These are phyloP conservation scores for Pseudonitzschia pungens DNA, from an alignment of 108 stramenopile genomes.

Conservation along the genomic window DNA sequence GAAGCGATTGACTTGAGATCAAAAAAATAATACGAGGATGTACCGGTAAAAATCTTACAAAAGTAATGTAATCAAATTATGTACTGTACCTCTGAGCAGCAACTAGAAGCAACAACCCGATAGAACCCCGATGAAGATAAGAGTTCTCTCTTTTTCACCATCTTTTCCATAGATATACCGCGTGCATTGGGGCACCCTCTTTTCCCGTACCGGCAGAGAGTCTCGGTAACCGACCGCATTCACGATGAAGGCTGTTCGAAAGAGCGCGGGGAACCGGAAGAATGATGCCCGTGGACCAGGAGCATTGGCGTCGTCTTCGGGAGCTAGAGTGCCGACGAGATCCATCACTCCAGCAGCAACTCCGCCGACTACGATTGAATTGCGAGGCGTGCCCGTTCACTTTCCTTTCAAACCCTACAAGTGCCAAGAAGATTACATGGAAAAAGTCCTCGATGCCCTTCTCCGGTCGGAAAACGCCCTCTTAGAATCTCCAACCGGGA, in stretches of 20 bases:
- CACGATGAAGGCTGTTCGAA: constrained; percentile 12
- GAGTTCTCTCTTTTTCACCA: too few species aligned
- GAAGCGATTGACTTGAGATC: too few species aligned
- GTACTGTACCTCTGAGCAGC: too few species aligned
- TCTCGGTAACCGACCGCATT: not conserved
- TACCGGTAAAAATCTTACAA: too few species aligned
- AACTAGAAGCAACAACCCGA: too few species aligned
- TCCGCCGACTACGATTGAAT: constrained; percentile 63
- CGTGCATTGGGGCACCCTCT: not conserved
- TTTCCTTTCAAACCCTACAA: constrained; percentile 97
- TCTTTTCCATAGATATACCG: too few species aligned
- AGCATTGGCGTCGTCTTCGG: constrained; percentile 14
- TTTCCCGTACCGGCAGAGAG: not conserved
- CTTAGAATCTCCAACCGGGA: constrained; percentile 87
- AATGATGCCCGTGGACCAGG: not conserved
- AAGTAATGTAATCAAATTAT: too few species aligned
- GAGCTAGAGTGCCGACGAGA: not conserved
- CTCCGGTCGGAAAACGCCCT: constrained; percentile 69
- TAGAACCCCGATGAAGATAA: too few species aligned
- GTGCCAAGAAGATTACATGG: constrained; percentile 94
- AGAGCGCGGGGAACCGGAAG: not conserved
- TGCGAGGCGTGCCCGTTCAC: constrained; percentile 77
- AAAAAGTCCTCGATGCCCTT: constrained; percentile 83
- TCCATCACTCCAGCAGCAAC: not conserved
- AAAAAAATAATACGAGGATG: too few species aligned